Base-by-base conservation (phyloP, 768 basidiomycete genomes). In the Leccinum broughii region DNA sequence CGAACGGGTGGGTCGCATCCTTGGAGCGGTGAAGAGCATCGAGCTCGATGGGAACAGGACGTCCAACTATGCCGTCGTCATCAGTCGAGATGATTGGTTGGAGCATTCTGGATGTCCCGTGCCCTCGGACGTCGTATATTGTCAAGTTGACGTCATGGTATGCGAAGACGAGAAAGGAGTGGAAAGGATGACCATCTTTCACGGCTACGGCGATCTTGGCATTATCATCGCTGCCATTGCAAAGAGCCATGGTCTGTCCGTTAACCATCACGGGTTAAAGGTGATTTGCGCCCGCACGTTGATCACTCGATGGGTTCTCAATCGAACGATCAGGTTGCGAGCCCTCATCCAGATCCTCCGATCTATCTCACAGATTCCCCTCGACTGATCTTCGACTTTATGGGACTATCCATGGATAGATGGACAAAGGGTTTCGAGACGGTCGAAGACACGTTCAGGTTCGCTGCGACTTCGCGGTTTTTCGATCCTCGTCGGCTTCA, bases 191-290 rank as follows among this genome's bases (percentile, higher is more conserved):
- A 67, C 78, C 24, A 83, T 88, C 71, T 83, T 83, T 65, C 79
- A 84, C 59, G 81, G 83, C 1, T 90, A 89, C 64, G 89, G 89
- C 9, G 89, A 90, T 64, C 77, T 90, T 17, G 86, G 85, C 0
- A 88, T 89, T 83, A 87, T 90, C 15, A 70, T 90, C 52, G 82
- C 84, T 10, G 69, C 86, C 14, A 70, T 90, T 17, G 81, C 78
- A 9, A 78, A 79, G 44, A 82, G 81, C 56, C 73, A 73, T 51
- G 85, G 87, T 3, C 64, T 90, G 3, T 66, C 72, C 2, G 69
- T 87, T 0, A 82, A 83, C 6, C 73, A 72, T 24, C 77, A 82
- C 48, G 89, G 88, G 0, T 69, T 90, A 20, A 87, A 83, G 78
- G 88, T 87, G 46, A 55, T 70, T 24, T 49, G 15, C 56, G 17